Evolutionary conservation across 805 yeast genomes (phyloP).

Genomic region (Maudiozyma serrabonitensis): DNA sequence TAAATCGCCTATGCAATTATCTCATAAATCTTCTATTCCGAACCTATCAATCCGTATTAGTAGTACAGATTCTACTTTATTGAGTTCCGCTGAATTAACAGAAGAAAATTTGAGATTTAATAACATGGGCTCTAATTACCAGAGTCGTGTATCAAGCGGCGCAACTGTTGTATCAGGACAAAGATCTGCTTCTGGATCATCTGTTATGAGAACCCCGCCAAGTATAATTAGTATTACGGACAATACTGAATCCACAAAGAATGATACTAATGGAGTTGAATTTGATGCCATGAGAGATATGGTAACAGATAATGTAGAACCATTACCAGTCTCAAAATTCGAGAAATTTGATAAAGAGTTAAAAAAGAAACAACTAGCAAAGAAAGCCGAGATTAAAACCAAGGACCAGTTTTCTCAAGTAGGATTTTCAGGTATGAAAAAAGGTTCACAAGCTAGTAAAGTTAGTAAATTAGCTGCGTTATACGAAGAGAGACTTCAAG

Average conservation of each 20-base stretch:
- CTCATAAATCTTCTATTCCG: constrained; percentile 3
- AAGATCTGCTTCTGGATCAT: neutral
- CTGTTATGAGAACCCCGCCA: neutral
- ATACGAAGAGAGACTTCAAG: constrained; percentile 48
- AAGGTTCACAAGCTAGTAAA: constrained; percentile 51
- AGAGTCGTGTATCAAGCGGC: neutral
- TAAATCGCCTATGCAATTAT: constrained; percentile 5
- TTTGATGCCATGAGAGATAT: constrained; percentile 5
- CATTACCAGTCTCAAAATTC: constrained; percentile 11
- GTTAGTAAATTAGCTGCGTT: constrained; percentile 54
- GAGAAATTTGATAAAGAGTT: constrained; percentile 24
- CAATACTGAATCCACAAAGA: no score
- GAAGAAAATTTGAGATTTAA: neutral
- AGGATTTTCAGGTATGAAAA: constrained; percentile 34
- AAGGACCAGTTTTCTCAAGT: constrained; percentile 25
- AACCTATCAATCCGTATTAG: constrained; percentile 10
- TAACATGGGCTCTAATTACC: neutral
- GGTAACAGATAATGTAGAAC: constrained; percentile 7
- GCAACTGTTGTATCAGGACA: neutral
- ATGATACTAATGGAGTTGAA: neutral
- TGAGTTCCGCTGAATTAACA: constrained; percentile 2
- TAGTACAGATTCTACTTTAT: constrained; percentile 11
- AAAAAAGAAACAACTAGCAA: constrained; percentile 6
- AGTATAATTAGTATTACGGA: neutral
- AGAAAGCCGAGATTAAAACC: constrained; percentile 5